Evolutionary conservation across 805 yeast genomes (phyloP), one percentile per base, ranked within the genome.

Genomic region (Lipomyces sp.): DNA sequence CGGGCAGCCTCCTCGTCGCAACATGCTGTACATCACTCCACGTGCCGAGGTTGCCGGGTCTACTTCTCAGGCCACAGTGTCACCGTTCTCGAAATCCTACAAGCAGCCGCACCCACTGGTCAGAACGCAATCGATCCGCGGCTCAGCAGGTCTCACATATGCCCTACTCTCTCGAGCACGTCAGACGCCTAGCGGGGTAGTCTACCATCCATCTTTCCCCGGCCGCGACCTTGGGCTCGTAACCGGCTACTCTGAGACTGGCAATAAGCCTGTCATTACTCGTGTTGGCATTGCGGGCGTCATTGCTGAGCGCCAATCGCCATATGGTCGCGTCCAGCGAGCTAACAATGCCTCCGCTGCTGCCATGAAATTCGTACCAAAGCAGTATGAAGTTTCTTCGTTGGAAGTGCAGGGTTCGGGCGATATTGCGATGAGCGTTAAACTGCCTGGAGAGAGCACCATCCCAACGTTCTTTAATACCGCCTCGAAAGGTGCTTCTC

Each of bases 91-190:
- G 8, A 29, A 39, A 2, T 24, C 23, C 23, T 36, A 34, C 4
- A 3, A 22, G 13, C 29, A 36, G 11, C 50, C 45, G 18, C 50
- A 40, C 24, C 45, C 50, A 18, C 23, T 36, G 10, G 32, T 29
- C 21, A 32, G 38, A 16, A 32, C n/a, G 3, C 11, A 22, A 11
- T 28, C 43, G 5, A 23, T 39, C 39, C 36, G 36, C 32, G 51
- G 51, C 28, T 22, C 47, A 3, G 51, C 34, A 4, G 51, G 51
- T 14, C 37, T 47, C 19, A 8, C 43, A 8, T 47, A 47, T 26
- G 35, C 51, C 21, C 43, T 47, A 14, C 18, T 23, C 26, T 19
- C 31, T n/a, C 51, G 51, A 24, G 51, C 47, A 11, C 13, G 11
- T 7, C 51, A 38, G 22, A 37, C 39, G 4, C 51, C 47, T 7